Conservation (phyloP, 2,329 filamentous ascomycete genomes). For the Mycosphaerella sp. region DNA sequence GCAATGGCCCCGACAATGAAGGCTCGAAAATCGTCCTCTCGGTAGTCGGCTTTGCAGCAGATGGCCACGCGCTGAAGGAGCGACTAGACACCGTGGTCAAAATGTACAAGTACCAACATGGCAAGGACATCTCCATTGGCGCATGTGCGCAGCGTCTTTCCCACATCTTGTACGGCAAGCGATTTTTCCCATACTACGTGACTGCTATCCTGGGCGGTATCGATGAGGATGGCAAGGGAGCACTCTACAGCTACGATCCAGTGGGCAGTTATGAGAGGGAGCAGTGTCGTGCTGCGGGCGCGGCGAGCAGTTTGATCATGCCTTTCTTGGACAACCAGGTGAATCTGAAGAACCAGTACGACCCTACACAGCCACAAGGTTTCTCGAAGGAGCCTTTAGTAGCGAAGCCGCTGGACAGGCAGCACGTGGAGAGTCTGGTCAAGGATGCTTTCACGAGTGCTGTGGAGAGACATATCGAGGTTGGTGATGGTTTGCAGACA, state of each 20-base stretch:
- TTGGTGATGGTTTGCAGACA: constrained; percentile 93
- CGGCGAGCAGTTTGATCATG: constrained; percentile 84
- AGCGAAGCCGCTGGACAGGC: constrained; percentile 60
- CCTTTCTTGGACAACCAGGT: constrained; percentile 99
- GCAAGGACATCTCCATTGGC: constrained; percentile 89
- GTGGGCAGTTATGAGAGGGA: constrained; percentile 97
- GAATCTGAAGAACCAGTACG: constrained; percentile 98
- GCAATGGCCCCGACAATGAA: constrained; percentile 75
- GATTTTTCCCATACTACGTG: constrained; percentile 99
- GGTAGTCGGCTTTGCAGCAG: constrained; percentile 91
- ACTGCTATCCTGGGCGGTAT: constrained; percentile 88
- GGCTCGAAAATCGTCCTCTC: constrained; percentile 84
- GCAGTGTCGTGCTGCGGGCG: constrained; percentile 88
- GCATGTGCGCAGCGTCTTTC: constrained; percentile 92
- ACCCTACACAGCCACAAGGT: constrained; percentile 76
- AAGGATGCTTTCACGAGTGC: constrained; percentile 98
- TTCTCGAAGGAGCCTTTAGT: constrained; percentile 70
- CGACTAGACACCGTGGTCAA: constrained; percentile 91
- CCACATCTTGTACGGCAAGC: constrained; percentile 93
- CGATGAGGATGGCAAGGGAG: constrained; percentile 90
- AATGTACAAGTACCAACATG: constrained; percentile 98
- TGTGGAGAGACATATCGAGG: constrained; percentile 97
- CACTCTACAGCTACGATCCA: constrained; percentile 94
- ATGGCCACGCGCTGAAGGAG: constrained; percentile 89
- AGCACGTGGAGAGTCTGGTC: constrained; percentile 77